Evolutionary conservation across 2,329 filamentous ascomycete genomes (phyloP), one percentile per base, ranked within the genome.

Genomic region (Trichoderma cornu-damae): DNA sequence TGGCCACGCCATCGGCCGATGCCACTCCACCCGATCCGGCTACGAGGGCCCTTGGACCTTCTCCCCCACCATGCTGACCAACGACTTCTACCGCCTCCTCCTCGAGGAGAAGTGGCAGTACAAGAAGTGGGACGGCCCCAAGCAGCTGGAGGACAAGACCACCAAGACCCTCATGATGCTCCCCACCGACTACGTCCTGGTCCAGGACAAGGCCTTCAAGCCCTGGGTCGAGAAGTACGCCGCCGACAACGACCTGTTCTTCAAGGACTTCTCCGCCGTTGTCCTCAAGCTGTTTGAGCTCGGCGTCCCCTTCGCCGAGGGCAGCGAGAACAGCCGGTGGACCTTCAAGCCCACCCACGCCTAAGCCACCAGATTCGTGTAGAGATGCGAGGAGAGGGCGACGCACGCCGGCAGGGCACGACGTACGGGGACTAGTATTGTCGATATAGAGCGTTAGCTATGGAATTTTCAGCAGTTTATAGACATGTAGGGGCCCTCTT

Each of bases 121-220:
- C 80, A 87, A 84, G 77, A 93, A 92, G 82, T 96, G 90, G 93
- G 84, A 92, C 67, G 93, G 94, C 26, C 91, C 91, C 64, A 85
- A 86, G 75, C 92, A 84, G 82, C 93, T 87, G 71, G 86, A 96
- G 77, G 92, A 97, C 77, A 88, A 89, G 77, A 83, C 79, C 69
- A 90, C 87, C 68, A 92, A 96, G 83, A 81, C 81, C 40, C 78
- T 97, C 67, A 97, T 99, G 94, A 97, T 99, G 93, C 79, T 99
- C 73, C 94, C 94, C 53, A 88, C 90, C 63, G 93, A 99, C 70
- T 85, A 95, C 76, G 88, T 87, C 57, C 79, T 97, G 57, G 77
- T 96, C 69, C 83, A 92, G 77, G 93, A 97, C 77, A 93, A 93
- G 82, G 79, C 79, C 64, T 95, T 97, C 81, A 85, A 82, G 75